A percentile compares a stretch with the other conserved stretches of the same genome.
Conservation (phyloP, 257 asterid genomes). For the Marsdenia floribunda region DNA sequence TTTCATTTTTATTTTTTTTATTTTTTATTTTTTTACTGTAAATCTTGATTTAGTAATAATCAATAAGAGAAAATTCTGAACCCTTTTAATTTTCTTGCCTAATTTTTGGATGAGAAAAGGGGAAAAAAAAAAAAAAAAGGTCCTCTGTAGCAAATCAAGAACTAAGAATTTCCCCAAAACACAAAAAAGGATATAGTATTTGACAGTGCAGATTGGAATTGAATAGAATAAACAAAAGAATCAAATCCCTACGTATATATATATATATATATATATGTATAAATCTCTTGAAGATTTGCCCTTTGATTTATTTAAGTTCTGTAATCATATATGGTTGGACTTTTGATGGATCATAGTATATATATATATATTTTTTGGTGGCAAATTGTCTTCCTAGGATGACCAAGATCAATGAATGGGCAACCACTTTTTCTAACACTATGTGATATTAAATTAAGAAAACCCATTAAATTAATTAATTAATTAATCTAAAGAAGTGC, state of each 20-base stretch:
- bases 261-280: slow-evolving; percentile 14
- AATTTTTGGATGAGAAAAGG: background rate
- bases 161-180: background rate
- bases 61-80: background rate
- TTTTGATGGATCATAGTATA: slow-evolving; percentile 19
- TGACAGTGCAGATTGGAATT: slow-evolving; percentile 8
- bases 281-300: slow-evolving; percentile 28
- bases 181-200: no score
- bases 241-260: background rate
- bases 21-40: background rate
- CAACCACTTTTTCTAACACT: slow-evolving; percentile 31
- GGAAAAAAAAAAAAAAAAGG: background rate
- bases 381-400: slow-evolving; percentile 13
- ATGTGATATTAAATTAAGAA: slow-evolving; percentile 3
- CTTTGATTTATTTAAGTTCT: slow-evolving; percentile 9
- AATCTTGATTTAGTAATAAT: background rate
- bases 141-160: background rate
- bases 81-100: background rate
- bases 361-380: background rate
- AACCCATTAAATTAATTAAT: background rate
- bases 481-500: slow-evolving; percentile 21
- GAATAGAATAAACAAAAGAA: slow-evolving; percentile 9
- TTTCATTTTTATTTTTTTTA: background rate
- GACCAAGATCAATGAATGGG: slow-evolving; percentile 38
- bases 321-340: slow-evolving; percentile 2